phyloP scores from a whole-genome alignment of 495 filamentous ascomycete genomes.

The Aspergillus avenaceus region DNA sequence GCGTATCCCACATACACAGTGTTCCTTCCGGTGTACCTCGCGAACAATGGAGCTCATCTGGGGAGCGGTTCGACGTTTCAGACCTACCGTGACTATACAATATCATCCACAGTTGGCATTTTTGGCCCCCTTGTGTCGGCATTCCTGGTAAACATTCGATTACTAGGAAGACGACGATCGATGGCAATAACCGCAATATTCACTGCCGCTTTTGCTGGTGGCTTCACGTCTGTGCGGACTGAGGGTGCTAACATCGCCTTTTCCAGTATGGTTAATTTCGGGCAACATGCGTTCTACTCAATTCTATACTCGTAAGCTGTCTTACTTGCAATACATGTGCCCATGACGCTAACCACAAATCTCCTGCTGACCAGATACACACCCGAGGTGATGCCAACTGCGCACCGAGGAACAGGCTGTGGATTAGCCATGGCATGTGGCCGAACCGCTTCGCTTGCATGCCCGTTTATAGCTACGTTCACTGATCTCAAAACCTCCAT shows the following conservation, averaged over 20 bases:
- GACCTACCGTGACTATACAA: slow-evolving; percentile 5
- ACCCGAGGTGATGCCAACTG: slow-evolving; percentile 1
- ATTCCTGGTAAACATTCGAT: neutral
- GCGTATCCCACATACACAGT: slow-evolving; percentile 9
- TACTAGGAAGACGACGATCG: neutral
- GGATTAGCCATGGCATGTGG: slow-evolving; percentile 4
- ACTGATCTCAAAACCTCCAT: neutral
- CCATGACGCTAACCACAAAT: neutral
- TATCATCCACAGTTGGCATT: slow-evolving; percentile 5
- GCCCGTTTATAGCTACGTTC: slow-evolving; percentile 9
- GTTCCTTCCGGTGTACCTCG: slow-evolving; percentile 7
- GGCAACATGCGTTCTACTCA: slow-evolving; percentile 4
- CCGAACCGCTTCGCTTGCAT: neutral
- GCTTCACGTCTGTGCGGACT: slow-evolving; percentile 2
- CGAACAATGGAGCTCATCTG: slow-evolving; percentile 1
- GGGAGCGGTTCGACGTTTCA: slow-evolving; percentile 4
- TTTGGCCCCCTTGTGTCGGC: neutral
- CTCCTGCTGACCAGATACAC: slow-evolving; percentile 1
- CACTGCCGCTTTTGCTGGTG: neutral
- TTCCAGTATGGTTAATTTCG: slow-evolving; percentile 9
- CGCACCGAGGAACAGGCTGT: neutral
- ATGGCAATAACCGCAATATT: neutral
- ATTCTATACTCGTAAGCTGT: slow-evolving; percentile 3
- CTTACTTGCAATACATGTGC: neutral
- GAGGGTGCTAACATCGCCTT: slow-evolving; percentile 4